Evolutionary conservation across 495 filamentous ascomycete genomes (phyloP).

Genomic region (Penicillium parvum): DNA sequence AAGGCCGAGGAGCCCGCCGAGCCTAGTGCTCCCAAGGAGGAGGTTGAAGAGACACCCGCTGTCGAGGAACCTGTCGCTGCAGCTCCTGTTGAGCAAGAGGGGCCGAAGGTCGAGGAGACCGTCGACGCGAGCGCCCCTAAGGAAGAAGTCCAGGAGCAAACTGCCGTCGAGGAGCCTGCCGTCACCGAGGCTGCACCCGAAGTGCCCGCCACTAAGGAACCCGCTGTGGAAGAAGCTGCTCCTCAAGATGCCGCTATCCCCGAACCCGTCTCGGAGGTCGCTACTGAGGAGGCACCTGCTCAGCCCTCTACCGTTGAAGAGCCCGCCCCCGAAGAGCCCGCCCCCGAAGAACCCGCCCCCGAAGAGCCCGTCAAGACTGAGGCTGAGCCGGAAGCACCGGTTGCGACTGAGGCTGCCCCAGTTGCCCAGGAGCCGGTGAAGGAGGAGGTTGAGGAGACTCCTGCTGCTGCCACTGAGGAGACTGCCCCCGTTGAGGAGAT

Average conservation of each 20-base stretch:
- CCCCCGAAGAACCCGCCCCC: too few species aligned
- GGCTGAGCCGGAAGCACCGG: too few species aligned
- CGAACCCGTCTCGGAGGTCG: neutral
- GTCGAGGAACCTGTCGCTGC: neutral
- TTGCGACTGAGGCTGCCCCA: neutral
- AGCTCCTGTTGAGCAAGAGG: constrained; percentile 3
- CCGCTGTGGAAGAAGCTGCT: constrained; percentile 1
- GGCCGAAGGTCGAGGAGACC: too few species aligned
- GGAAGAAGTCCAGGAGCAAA: too few species aligned
- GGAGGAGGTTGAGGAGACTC: constrained; percentile 2
- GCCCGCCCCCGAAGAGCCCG: constrained; percentile 1
- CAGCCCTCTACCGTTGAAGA: constrained; percentile 5
- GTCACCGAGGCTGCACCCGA: too few species aligned
- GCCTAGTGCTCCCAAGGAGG: neutral
- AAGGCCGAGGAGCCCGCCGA: neutral
- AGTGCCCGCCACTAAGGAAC: constrained; percentile 2
- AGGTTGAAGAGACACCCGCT: neutral
- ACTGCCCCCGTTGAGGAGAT: constrained; percentile 4
- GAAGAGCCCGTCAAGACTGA: too few species aligned
- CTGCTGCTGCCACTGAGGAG: constrained; percentile 2
- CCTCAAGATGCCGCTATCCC: constrained; percentile 2
- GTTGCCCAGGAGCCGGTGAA: too few species aligned
- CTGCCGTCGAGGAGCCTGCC: constrained; percentile 1
- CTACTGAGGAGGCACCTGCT: constrained; percentile 1
- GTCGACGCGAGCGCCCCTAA: too few species aligned